Conservation (phyloP, 306 rosid genomes). For the Acmispon strigosus region DNA sequence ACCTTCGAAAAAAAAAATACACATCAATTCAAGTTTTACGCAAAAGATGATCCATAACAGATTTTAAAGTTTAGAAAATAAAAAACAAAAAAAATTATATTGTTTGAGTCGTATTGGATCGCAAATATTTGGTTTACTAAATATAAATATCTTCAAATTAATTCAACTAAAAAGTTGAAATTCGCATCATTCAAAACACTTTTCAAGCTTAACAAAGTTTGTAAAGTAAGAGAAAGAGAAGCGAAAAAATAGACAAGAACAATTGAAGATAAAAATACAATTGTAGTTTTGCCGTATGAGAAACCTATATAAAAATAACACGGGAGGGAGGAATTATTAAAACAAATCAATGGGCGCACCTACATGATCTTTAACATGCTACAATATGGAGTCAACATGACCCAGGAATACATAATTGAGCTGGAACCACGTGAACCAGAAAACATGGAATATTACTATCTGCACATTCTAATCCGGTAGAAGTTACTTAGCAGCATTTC, state of each 20-base stretch:
- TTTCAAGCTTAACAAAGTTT: too few species aligned
- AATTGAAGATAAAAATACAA: background rate
- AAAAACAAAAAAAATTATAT: too few species aligned
- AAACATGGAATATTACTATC: constrained; percentile 33
- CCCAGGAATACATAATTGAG: constrained; percentile 15
- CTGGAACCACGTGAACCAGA: constrained; percentile 5
- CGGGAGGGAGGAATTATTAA: background rate
- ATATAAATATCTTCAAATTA: too few species aligned
- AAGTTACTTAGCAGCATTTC: constrained; percentile 4
- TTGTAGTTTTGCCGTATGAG: background rate
- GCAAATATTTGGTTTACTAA: too few species aligned
- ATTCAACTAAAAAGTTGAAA: too few species aligned
- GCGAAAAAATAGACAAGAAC: too few species aligned
- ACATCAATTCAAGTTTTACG: too few species aligned
- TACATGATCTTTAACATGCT: constrained; percentile 7
- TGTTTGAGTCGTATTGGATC: too few species aligned
- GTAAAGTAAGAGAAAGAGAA: background rate
- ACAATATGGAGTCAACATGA: constrained; percentile 28
- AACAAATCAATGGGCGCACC: constrained; percentile 5
- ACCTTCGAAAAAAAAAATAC: too few species aligned
- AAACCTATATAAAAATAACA: background rate
- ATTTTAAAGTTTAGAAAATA: too few species aligned
- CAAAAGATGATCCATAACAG: too few species aligned
- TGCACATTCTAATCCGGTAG: constrained; percentile 44
- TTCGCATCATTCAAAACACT: too few species aligned